Conservation (phyloP, 2,329 filamentous ascomycete species). For the Fusarium praegraminearum region DNA sequence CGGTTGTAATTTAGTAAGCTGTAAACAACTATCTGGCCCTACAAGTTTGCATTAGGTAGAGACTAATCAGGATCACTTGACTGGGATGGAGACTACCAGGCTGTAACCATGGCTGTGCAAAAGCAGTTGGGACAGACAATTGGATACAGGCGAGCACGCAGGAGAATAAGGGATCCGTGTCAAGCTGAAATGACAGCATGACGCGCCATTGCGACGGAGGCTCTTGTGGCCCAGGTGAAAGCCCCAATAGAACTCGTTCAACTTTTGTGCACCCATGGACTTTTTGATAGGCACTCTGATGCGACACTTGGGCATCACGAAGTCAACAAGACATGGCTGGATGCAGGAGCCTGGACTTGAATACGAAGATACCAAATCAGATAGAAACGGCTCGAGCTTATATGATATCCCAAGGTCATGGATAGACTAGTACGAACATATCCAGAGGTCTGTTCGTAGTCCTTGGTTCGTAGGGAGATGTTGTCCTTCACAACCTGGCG, state of each 20-base stretch:
- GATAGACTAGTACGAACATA: no score
- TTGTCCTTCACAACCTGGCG: background rate
- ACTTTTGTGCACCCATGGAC: no score
- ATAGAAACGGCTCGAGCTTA: accelerated
- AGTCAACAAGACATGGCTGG: background rate
- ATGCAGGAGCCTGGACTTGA: background rate
- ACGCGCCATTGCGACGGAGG: accelerated
- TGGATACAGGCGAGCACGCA: background rate
- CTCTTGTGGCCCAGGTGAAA: background rate
- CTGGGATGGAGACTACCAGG: background rate
- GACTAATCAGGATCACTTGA: background rate
- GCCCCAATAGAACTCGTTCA: background rate
- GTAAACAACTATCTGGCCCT: background rate
- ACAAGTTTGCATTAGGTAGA: background rate
- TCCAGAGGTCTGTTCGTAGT: background rate
- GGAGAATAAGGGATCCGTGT: background rate
- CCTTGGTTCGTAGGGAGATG: background rate
- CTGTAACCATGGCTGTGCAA: background rate
- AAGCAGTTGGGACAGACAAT: background rate
- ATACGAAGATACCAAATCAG: background rate
- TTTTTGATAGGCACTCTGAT: no score
- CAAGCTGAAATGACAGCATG: background rate
- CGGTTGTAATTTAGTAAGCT: background rate
- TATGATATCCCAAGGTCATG: no score
- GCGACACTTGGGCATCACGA: background rate